Conservation (phyloP, 768 basidiomycete genomes). For the Macrolepiota albuminosa region DNA sequence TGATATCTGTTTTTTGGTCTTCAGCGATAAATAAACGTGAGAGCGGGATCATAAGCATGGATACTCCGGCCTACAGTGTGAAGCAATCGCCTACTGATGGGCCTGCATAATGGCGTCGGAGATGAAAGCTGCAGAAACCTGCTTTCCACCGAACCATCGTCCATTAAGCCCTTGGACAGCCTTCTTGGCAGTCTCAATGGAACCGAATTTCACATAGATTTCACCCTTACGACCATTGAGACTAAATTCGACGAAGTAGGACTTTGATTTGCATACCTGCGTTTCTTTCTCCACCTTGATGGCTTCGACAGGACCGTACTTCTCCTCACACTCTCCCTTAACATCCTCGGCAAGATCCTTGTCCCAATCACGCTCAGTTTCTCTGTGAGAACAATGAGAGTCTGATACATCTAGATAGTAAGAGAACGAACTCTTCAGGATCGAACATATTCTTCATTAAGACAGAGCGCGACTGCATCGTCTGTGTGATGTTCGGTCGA, state of each 20-base stretch:
- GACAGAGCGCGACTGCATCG: conserved; percentile 87
- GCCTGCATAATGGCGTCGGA: conserved; percentile 94
- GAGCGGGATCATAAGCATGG: conserved; percentile 25
- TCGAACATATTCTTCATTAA: conserved; percentile 95
- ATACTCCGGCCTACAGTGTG: conserved; percentile 7
- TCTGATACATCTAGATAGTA: not conserved
- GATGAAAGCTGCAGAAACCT: conserved; percentile 83
- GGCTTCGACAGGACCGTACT: conserved; percentile 82
- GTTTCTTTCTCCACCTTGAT: conserved; percentile 95
- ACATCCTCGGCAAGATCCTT: conserved; percentile 95
- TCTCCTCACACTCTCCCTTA: conserved; percentile 86
- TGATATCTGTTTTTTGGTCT: conserved; percentile 26
- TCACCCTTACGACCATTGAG: conserved; percentile 64
- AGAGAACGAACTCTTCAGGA: conserved; percentile 81
- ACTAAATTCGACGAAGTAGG: not conserved
- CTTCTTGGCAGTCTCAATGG: conserved; percentile 73
- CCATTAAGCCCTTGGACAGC: conserved; percentile 90
- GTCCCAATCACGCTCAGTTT: conserved; percentile 96
- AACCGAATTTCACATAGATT: conserved; percentile 91
- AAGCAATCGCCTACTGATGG: conserved; percentile 51
- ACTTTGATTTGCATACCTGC: conserved; percentile 45
- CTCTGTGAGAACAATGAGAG: conserved; percentile 40
- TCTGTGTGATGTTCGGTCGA: conserved; percentile 75
- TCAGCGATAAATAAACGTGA: conserved; percentile 21
- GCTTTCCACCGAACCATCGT: conserved; percentile 94